Base-by-base conservation (phyloP, 1,284 basidiomycete genomes). In the Inonotus hispidus region DNA sequence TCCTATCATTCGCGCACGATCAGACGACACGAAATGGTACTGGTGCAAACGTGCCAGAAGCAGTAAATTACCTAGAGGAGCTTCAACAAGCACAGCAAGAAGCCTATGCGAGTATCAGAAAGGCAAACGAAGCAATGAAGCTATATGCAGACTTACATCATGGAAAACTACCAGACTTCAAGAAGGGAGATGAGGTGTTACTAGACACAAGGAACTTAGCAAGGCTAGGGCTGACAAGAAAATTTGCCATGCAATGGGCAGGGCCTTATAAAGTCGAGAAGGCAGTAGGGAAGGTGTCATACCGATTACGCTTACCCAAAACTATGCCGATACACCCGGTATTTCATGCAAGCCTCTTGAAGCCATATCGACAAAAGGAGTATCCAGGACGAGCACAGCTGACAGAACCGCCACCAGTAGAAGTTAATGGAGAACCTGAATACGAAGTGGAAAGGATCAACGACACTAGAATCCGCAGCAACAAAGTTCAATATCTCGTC, bases 231-330 rank as follows among this genome's bases (percentile, higher is more conserved):
- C 72, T 72, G 2, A 64, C 65, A 3, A 71, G 70, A 64, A 77
- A 76, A 61, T 65, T 77, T 2, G 70, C 21, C 2, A 21, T 47
- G 19, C 21, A 47, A 27, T 47, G 64, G 10, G 53, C 70, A 16
- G 75, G 77, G 27, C 78, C 75, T 0, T 80, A 70, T 66, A 58
- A 58, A 7, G 68, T 79, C 29, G 50, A 57, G 1, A 45, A 70
- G 37, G 65, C 66, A 19, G 53, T 75, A 11, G 66, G 69, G n/a
- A 43, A 59, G 0, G 49, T 64, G 8, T 66, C 69, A 1, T 77
- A 72, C 61, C 37, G 63, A 45, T 66, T 77, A 14, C 50, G 72
- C 49, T 68, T 79, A 16, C 74, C 78, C 1, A n/a, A 53, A 3
- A 35, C 65, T 6, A 58, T 71, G 64, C 61, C 66, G 8, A 68